Evolutionary conservation across 768 basidiomycete species (phyloP).

Genomic region (Macrolepiota albuminosa): DNA sequence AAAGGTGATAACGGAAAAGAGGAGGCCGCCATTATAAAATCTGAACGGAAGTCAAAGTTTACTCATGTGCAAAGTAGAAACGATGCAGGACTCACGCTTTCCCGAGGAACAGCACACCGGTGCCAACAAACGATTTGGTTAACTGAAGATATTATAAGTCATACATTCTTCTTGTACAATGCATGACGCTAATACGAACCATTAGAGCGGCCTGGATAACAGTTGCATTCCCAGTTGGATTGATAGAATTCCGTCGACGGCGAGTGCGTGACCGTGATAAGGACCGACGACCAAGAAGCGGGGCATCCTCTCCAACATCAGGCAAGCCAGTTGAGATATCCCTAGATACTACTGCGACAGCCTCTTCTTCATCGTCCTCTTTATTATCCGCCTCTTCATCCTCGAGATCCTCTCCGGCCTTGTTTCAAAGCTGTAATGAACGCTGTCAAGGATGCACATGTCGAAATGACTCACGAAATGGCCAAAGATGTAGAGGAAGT

Average conservation of each 20-base stretch:
- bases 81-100: slow-evolving; percentile 62
- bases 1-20: slow-evolving; percentile 82
- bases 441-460: neutral
- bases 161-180: neutral
- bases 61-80: neutral
- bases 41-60: slow-evolving; percentile 29
- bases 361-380: slow-evolving; percentile 52
- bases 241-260: slow-evolving; percentile 51
- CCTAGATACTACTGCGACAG: slow-evolving; percentile 19
- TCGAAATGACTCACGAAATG: slow-evolving; percentile 72
- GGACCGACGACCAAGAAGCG: slow-evolving; percentile 40
- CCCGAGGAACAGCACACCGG: slow-evolving; percentile 92
- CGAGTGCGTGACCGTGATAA: slow-evolving; percentile 50
- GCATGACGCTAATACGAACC: slow-evolving; percentile 40
- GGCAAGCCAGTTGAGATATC: slow-evolving; percentile 16
- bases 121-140: slow-evolving; percentile 91
- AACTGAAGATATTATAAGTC: slow-evolving; percentile 41
- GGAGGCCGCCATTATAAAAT: slow-evolving; percentile 91
- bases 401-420: slow-evolving; percentile 91
- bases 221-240: slow-evolving; percentile 78
- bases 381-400: slow-evolving; percentile 84
- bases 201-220: slow-evolving; percentile 90
- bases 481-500: slow-evolving; percentile 92
- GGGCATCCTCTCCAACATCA: slow-evolving; percentile 46
- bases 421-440: slow-evolving; percentile 2